Percentiles rank a stretch among this genome's conserved stretches.
Conservation (phyloP, 768 basidiomycete species). For the Tephrocybe sp. region DNA sequence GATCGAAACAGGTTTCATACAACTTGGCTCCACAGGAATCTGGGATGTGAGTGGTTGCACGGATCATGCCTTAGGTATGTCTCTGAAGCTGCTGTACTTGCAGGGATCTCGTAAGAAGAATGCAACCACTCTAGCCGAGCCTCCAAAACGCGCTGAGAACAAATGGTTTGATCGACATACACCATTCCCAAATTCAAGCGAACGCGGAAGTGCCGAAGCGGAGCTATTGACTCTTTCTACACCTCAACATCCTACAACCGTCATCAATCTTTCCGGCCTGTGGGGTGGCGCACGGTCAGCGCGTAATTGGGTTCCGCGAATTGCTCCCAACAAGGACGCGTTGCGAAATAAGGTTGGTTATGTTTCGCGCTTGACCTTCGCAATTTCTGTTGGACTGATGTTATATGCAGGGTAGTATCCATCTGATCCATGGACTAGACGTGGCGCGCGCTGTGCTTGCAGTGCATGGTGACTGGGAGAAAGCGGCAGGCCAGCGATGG, state of each 20-base stretch:
- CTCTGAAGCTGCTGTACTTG: background rate
- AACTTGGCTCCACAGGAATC: conserved; percentile 60
- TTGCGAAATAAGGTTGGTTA: conserved; percentile 44
- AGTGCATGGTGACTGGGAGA: conserved; percentile 44
- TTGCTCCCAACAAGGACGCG: conserved; percentile 58
- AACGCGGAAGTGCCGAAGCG: conserved; percentile 50
- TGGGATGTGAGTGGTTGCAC: conserved; percentile 49
- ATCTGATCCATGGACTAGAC: conserved; percentile 63
- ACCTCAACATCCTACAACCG: conserved; percentile 40
- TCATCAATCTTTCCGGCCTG: conserved; percentile 62
- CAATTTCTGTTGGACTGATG: too few species aligned
- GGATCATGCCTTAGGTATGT: background rate
- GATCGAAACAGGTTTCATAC: conserved; percentile 45
- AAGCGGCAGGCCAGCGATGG: conserved; percentile 54
- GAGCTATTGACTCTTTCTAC: conserved; percentile 49
- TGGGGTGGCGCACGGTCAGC: conserved; percentile 57
- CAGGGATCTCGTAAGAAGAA: conserved; percentile 19
- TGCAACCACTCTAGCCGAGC: background rate
- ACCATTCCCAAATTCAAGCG: conserved; percentile 36
- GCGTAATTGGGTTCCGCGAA: conserved; percentile 50
- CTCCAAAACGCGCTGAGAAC: conserved; percentile 13
- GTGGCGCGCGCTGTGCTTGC: conserved; percentile 60
- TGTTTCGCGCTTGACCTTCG: too few species aligned
- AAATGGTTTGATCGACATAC: conserved; percentile 57
- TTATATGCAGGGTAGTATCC: conserved; percentile 50